Conservation (phyloP, 306 rosid genomes). For the Malus orientalis region DNA sequence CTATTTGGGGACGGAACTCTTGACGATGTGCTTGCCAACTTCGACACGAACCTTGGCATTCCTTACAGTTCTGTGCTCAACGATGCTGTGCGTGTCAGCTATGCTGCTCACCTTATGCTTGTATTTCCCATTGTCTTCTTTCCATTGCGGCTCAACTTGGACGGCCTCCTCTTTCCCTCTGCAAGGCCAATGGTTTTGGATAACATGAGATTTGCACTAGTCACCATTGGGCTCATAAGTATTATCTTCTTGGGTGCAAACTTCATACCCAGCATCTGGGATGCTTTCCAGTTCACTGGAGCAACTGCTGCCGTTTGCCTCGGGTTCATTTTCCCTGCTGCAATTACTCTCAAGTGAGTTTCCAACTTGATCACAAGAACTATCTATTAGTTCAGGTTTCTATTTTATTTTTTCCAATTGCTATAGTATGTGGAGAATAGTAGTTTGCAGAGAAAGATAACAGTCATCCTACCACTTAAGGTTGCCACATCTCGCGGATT, state of each 20-base stretch:
- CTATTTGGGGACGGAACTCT: constrained; percentile 80
- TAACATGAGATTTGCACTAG: constrained; percentile 51
- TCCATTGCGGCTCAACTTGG: constrained; percentile 68
- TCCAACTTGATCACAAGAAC: constrained; percentile 1
- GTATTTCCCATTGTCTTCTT: constrained; percentile 80
- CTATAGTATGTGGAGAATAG: neutral
- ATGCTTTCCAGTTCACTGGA: constrained; percentile 69
- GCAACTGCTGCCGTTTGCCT: constrained; percentile 76
- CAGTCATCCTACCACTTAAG: neutral
- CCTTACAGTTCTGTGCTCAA: constrained; percentile 60
- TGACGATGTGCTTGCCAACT: constrained; percentile 83
- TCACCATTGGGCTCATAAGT: constrained; percentile 44
- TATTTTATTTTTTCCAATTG: constrained; percentile 16
- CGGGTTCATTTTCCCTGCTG: constrained; percentile 62
- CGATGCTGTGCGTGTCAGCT: constrained; percentile 74
- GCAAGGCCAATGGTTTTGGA: constrained; percentile 58
- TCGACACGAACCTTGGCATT: constrained; percentile 73
- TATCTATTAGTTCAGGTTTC: constrained; percentile 22
- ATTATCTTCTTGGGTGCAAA: constrained; percentile 51
- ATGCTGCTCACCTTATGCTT: constrained; percentile 88
- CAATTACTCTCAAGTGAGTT: constrained; percentile 56
- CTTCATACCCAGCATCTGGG: constrained; percentile 69
- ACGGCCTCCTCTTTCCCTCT: constrained; percentile 63
- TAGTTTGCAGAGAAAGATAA: neutral
- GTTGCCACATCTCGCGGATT: too few relatives aligned